Evolutionary conservation across 306 rosid species (phyloP).

Genomic region (Acmispon strigosus): DNA sequence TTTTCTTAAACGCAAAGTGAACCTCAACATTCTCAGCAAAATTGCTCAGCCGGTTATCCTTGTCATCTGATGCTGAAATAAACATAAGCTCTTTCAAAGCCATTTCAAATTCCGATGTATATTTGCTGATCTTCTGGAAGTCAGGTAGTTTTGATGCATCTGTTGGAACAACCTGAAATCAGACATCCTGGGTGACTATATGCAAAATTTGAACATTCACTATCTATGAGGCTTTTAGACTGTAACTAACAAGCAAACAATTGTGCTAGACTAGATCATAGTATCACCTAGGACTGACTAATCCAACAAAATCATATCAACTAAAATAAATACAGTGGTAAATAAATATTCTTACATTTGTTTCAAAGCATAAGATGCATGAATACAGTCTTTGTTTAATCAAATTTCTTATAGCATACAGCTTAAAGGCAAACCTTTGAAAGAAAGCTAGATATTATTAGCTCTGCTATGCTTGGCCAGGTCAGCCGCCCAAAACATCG

Average conservation of each 20-base stretch:
- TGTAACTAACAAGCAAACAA: slow-evolving; percentile 2
- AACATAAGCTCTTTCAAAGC: slow-evolving; percentile 62
- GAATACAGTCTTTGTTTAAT: slow-evolving; percentile 2
- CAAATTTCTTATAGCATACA: neutral
- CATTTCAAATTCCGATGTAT: slow-evolving; percentile 63
- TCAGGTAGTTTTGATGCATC: slow-evolving; percentile 92
- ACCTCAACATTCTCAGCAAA: slow-evolving; percentile 93
- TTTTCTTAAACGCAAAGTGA: slow-evolving; percentile 91
- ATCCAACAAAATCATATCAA: neutral
- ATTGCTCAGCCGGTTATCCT: slow-evolving; percentile 59
- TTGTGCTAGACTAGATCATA: slow-evolving; percentile 3
- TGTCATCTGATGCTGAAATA: slow-evolving; percentile 65
- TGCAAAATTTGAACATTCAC: neutral
- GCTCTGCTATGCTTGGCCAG: slow-evolving; percentile 90
- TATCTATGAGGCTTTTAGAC: slow-evolving; percentile 12
- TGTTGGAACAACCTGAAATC: slow-evolving; percentile 86
- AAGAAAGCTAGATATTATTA: slow-evolving; percentile 77
- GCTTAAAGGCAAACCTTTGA: slow-evolving; percentile 58
- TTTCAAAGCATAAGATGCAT: slow-evolving; percentile 6
- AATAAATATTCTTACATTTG: slow-evolving; percentile 2
- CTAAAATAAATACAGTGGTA: slow-evolving; percentile 6
- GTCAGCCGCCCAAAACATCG: slow-evolving; percentile 75
- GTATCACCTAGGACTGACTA: neutral
- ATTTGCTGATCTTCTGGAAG: slow-evolving; percentile 69
- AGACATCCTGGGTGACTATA: slow-evolving; percentile 19